Percentiles rank a stretch among this genome's conserved stretches.
Conservation (phyloP, 257 asterid genomes). For the Ocimum tenuiflorum region DNA sequence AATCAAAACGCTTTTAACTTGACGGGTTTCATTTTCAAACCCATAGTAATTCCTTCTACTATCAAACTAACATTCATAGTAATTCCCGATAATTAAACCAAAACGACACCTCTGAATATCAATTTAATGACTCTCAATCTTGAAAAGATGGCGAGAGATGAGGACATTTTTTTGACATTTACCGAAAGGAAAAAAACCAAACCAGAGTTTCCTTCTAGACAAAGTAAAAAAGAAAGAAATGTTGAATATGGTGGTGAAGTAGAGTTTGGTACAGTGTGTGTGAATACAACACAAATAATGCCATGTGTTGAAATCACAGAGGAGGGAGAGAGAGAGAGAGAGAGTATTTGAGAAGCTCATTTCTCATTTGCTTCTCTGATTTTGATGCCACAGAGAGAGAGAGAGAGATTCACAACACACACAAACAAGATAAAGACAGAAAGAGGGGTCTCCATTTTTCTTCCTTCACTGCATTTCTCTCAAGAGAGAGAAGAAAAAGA, state of each 20-base stretch:
- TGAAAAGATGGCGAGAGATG: too few relatives aligned
- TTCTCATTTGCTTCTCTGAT: constrained; percentile 69
- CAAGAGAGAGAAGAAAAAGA: constrained; percentile 29
- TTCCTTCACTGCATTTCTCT: constrained; percentile 26
- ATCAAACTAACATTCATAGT: too few relatives aligned
- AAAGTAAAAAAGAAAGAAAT: not conserved
- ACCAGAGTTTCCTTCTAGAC: not conserved
- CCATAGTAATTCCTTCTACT: too few relatives aligned
- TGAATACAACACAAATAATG: constrained; percentile 1
- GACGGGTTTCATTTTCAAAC: too few relatives aligned
- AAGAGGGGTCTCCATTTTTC: constrained; percentile 29
- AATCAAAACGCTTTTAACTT: too few relatives aligned
- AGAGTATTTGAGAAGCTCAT: constrained; percentile 61
- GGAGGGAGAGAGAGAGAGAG: not conserved
- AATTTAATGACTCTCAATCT: too few relatives aligned
- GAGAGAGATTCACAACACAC: constrained; percentile 42
- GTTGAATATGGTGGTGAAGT: too few relatives aligned
- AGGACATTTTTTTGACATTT: not conserved
- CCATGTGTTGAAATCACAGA: constrained; percentile 6
- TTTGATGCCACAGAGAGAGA: constrained; percentile 51
- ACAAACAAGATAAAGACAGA: constrained; percentile 31
- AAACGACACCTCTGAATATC: too few relatives aligned
- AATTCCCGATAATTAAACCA: too few relatives aligned
- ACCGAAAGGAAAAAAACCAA: not conserved
- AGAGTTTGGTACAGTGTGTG: too few relatives aligned